These are phyloP conservation scores for Pichia sporocuriosa DNA, from an alignment of 805 yeast genomes.

Conservation along the genomic window DNA sequence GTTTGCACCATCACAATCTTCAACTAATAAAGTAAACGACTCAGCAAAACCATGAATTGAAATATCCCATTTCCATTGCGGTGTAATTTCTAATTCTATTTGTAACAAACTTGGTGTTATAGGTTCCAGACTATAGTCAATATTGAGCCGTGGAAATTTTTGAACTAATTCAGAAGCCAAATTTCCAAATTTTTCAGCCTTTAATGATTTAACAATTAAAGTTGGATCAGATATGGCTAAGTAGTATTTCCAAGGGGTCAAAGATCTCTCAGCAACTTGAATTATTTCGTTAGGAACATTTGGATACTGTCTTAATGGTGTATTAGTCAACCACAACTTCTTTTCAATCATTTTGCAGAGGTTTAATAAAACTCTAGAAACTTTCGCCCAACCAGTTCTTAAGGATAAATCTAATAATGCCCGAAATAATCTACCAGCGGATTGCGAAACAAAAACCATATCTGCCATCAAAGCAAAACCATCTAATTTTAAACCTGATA, in stretches of 20 bases:
- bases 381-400: slow-evolving; percentile 61
- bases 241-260: slow-evolving; percentile 77
- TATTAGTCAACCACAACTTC: slow-evolving; percentile 75
- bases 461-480: slow-evolving; percentile 92
- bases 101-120: slow-evolving; percentile 61
- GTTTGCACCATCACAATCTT: slow-evolving; percentile 76
- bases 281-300: slow-evolving; percentile 67
- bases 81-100: slow-evolving; percentile 58
- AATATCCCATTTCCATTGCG: slow-evolving; percentile 76
- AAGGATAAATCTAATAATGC: slow-evolving; percentile 78
- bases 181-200: slow-evolving; percentile 61
- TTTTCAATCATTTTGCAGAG: slow-evolving; percentile 75
- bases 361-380: slow-evolving; percentile 51
- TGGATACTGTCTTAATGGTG: slow-evolving; percentile 82
- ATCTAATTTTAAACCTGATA: slow-evolving; percentile 67
- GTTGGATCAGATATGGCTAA: slow-evolving; percentile 54
- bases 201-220: slow-evolving; percentile 78
- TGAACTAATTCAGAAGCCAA: slow-evolving; percentile 50
- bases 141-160: slow-evolving; percentile 63
- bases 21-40: slow-evolving; percentile 63
- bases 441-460: slow-evolving; percentile 87
- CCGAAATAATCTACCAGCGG: slow-evolving; percentile 81
- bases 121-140: slow-evolving; percentile 66
- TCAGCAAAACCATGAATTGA: slow-evolving; percentile 58
- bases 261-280: slow-evolving; percentile 68